A percentile compares a stretch with the other conserved stretches of the same genome.
These are phyloP conservation scores for Colletotrichum filicis DNA, from an alignment of 2,329 filamentous ascomycete species.

Conservation along the genomic window DNA sequence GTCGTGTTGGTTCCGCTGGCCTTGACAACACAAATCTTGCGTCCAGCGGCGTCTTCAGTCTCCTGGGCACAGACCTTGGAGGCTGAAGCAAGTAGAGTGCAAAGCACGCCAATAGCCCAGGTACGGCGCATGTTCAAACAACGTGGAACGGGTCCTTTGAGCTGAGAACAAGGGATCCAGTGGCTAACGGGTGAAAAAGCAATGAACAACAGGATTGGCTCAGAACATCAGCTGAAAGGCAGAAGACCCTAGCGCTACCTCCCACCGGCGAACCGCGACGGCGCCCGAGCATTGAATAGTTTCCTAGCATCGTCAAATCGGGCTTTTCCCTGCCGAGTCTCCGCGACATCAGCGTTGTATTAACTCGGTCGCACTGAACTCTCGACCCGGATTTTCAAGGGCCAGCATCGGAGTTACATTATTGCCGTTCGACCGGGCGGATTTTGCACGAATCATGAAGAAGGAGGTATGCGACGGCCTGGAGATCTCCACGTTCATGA, in stretches of 20 bases:
- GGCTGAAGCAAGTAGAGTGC: neutral
- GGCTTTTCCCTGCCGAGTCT: constrained; percentile 11
- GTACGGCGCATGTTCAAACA: neutral
- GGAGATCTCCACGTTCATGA: neutral
- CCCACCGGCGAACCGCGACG: neutral
- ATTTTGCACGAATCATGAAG: constrained; percentile 28
- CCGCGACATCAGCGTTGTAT: neutral
- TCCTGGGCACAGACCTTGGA: neutral
- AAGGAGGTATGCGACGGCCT: too few relatives aligned
- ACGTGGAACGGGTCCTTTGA: neutral
- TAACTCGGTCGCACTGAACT: neutral
- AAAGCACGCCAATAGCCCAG: neutral
- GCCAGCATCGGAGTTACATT: neutral
- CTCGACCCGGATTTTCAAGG: neutral
- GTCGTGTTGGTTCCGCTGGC: constrained; percentile 37
- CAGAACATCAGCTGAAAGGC: neutral
- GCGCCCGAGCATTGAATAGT: constrained; percentile 6
- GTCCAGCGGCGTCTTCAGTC: neutral
- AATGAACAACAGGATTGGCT: neutral
- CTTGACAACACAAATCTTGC: constrained; percentile 42
- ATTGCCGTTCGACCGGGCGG: neutral
- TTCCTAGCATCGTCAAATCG: constrained; percentile 19
- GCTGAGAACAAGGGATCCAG: neutral
- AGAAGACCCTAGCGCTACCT: neutral
- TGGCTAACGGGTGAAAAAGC: neutral